These are phyloP conservation scores for Exophiala spinifera DNA, from an alignment of 2,329 filamentous ascomycete species.

Conservation along the genomic window DNA sequence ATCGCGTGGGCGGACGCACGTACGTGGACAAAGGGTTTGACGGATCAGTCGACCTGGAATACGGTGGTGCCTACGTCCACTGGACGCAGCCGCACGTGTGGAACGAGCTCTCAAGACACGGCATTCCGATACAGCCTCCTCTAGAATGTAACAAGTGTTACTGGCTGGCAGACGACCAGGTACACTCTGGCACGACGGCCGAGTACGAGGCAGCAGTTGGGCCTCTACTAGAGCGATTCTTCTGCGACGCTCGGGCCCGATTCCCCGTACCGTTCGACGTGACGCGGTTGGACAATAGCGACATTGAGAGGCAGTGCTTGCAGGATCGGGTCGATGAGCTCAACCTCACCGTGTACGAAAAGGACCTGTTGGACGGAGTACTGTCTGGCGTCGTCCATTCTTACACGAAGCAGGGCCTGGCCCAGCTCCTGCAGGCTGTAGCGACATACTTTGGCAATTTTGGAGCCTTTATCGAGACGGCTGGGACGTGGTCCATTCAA, in stretches of 20 bases:
- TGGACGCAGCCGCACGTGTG: constrained; percentile 45
- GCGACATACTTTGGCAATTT: constrained; percentile 18
- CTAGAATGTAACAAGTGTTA: no score
- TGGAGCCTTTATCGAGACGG: not conserved
- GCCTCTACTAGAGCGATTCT: not conserved
- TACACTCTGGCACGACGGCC: not conserved
- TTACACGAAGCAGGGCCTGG: constrained; percentile 15
- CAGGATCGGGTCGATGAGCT: constrained; percentile 11
- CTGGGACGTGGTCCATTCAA: not conserved
- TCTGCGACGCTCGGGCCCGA: constrained; percentile 12
- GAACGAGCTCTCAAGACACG: constrained; percentile 35
- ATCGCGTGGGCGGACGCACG: constrained; percentile 52
- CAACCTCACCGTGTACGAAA: constrained; percentile 9
- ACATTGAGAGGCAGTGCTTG: constrained; percentile 15
- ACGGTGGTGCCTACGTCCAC: constrained; percentile 51
- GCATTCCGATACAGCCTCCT: not conserved
- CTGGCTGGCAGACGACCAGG: no score
- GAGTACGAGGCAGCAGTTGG: not conserved
- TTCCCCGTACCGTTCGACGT: constrained; percentile 15
- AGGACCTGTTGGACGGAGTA: constrained; percentile 19
- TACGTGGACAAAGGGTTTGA: constrained; percentile 24
- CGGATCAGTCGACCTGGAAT: constrained; percentile 36
- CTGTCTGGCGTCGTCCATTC: constrained; percentile 18
- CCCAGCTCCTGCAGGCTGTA: constrained; percentile 17
- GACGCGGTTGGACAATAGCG: constrained; percentile 10